phyloP scores from a whole-genome alignment of 2,329 filamentous ascomycete species.

The Aspergillus terreus region DNA sequence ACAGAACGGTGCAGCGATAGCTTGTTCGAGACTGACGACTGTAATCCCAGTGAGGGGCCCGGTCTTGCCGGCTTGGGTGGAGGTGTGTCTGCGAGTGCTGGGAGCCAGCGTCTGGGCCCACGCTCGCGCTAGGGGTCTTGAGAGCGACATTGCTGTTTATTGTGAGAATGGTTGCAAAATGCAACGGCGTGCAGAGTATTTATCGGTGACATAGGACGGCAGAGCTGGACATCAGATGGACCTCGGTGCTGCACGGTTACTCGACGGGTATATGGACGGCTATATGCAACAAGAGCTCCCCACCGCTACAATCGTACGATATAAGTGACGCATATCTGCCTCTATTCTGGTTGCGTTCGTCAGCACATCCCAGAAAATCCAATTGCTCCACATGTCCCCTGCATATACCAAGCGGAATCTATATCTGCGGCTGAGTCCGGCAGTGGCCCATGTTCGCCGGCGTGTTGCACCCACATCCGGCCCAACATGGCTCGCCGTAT shows the following conservation, averaged over 20 bases:
- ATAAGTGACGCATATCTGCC: background rate
- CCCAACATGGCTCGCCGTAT: background rate
- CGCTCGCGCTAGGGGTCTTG: background rate
- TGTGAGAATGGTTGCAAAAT: background rate
- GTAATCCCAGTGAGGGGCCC: slow-evolving; percentile 44
- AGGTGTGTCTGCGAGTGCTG: slow-evolving; percentile 2
- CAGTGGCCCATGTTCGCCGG: background rate
- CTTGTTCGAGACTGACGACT: slow-evolving; percentile 53
- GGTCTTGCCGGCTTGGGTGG: slow-evolving; percentile 1
- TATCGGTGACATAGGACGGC: background rate
- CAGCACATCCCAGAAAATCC: too few species aligned
- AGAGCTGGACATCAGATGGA: background rate
- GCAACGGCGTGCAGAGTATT: background rate
- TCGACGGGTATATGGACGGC: slow-evolving; percentile 1
- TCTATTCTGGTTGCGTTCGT: too few species aligned
- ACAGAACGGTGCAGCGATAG: slow-evolving; percentile 54
- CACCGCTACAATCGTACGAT: background rate
- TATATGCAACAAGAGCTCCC: background rate
- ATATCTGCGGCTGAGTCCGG: background rate
- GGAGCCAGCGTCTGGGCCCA: background rate
- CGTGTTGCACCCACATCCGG: background rate
- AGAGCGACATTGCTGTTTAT: background rate
- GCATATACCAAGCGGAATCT: background rate
- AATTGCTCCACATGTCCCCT: slow-evolving; percentile 5
- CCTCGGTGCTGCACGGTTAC: background rate